A percentile compares a stretch with the other conserved stretches of the same genome.
These are phyloP conservation scores for Heterobasidion irregulare DNA, from an alignment of 1,284 basidiomycete genomes.

Conservation along the genomic window DNA sequence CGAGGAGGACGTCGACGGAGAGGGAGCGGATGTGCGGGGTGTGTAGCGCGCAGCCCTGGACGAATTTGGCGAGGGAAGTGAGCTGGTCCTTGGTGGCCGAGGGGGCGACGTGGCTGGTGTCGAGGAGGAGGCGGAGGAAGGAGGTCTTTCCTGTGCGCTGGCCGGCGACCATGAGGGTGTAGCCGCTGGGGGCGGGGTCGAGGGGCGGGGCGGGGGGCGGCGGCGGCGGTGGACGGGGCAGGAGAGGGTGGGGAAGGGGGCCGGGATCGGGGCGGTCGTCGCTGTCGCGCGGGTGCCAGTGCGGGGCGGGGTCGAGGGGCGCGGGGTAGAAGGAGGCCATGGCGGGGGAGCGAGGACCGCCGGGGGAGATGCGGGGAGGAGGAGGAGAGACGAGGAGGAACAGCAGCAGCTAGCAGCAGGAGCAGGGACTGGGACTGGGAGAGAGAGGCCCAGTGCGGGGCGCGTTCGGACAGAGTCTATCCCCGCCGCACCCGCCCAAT, in stretches of 20 bases:
- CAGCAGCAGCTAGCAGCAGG: too few species aligned
- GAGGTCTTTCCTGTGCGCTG: slow-evolving; percentile 72
- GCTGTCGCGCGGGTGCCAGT: slow-evolving; percentile 34
- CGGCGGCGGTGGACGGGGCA: slow-evolving; percentile 13
- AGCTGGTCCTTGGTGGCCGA: slow-evolving; percentile 60
- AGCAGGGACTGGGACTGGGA: too few species aligned
- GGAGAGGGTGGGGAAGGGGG: slow-evolving; percentile 26
- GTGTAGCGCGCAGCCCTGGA: slow-evolving; percentile 59
- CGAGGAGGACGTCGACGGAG: slow-evolving; percentile 57
- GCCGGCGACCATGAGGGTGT: slow-evolving; percentile 73
- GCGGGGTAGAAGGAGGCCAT: slow-evolving; percentile 5
- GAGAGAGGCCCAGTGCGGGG: neutral
- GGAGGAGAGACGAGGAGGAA: slow-evolving; percentile 18
- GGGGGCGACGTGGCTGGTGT: slow-evolving; percentile 57
- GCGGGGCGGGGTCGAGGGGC: slow-evolving; percentile 30
- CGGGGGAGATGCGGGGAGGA: slow-evolving; percentile 16
- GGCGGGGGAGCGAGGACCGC: slow-evolving; percentile 15
- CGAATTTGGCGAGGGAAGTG: slow-evolving; percentile 66
- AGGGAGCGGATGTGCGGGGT: slow-evolving; percentile 60
- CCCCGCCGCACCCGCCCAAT: neutral
- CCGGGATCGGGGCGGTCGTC: slow-evolving; percentile 23
- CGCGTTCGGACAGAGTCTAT: neutral
- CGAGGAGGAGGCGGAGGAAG: slow-evolving; percentile 69
- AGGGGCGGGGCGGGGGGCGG: too few species aligned
- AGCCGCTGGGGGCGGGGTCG: slow-evolving; percentile 22